Evolutionary conservation across 208 protist genomes (phyloP), one percentile per base, ranked within the genome.

Genomic region (Wallacemonas sp.): DNA sequence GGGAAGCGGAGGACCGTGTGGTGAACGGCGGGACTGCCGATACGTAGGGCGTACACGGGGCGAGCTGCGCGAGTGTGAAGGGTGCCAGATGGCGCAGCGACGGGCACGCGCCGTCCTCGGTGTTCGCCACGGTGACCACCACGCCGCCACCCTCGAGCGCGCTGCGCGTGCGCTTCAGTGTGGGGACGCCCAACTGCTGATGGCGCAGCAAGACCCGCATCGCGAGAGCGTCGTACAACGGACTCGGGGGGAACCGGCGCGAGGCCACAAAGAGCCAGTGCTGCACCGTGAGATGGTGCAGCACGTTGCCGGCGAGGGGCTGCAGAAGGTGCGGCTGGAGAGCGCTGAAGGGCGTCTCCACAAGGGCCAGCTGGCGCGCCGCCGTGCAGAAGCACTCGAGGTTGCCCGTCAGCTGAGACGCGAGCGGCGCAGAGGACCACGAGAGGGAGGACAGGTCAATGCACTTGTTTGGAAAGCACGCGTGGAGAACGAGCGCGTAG

Each of bases 221-320:
- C 4, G 77, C 61, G 2, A 70, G 74, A 2, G 84, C 70, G 55
- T 91, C 81, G 76, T 81, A 77, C 26, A 32, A 36, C 29, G 39
- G 28, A 41, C 14, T 70, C 61, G n/a, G 84, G 76, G 16, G 20
- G 59, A 55, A 89, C 86, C 84, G 84, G 29, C 68, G 59, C 1
- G 82, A 78, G 10, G 87, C 52, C 28, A 70, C 79, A 61, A 79
- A 90, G 0, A 94, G 76, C 85, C 88, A 94, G 52, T 92, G 82
- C 67, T 94, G 88, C 46, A 94, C 82, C 54, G 77, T 75, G 11
- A 94, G 54, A 59, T 94, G 88, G 28, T 79, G 74, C 14, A 83
- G 45, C 1, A 81, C 64, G 74, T 80, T 87, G 10, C 50, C 22
- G 12, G 85, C 54, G 23, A 26, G 48, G 33, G 74, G 65, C 32